Evolutionary conservation across 192 early-diverging fungal genomes (phyloP).

Genomic region (Mortierella claussenii): DNA sequence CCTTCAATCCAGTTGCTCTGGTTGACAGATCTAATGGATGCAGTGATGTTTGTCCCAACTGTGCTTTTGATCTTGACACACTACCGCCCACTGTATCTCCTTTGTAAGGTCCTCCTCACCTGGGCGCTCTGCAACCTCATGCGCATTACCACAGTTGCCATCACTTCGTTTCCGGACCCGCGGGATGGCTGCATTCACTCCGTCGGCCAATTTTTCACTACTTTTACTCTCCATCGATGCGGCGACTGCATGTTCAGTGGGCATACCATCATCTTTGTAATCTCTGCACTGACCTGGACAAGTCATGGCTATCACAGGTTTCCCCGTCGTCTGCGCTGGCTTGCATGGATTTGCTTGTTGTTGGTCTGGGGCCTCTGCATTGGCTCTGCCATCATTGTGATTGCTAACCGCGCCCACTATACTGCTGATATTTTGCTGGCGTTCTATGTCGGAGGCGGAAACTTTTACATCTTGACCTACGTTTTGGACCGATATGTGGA

Average conservation of each 20-base stretch:
- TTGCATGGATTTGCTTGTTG: constrained; percentile 52
- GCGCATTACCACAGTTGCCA: constrained; percentile 70
- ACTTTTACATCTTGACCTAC: constrained; percentile 60
- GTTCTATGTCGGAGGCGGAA: constrained; percentile 67
- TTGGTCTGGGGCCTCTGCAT: constrained; percentile 62
- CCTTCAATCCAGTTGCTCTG: constrained; percentile 62
- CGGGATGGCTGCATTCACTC: constrained; percentile 66
- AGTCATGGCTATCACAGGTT: constrained; percentile 60
- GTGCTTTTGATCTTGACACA: constrained; percentile 61
- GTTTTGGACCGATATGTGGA: constrained; percentile 39
- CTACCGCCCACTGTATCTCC: constrained; percentile 64
- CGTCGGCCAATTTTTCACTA: constrained; percentile 64
- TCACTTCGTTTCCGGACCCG: constrained; percentile 73
- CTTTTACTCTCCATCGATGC: constrained; percentile 68
- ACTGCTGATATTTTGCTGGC: constrained; percentile 71
- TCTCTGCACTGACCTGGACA: constrained; percentile 68
- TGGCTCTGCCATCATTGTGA: constrained; percentile 66
- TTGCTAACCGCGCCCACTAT: constrained; percentile 74
- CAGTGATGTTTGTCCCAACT: constrained; percentile 63
- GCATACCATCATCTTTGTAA: constrained; percentile 71
- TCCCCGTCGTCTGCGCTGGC: constrained; percentile 29
- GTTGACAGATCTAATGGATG: constrained; percentile 72
- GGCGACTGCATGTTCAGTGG: constrained; percentile 76
- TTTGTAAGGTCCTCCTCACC: constrained; percentile 61
- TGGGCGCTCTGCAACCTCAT: constrained; percentile 67